phyloP scores from a whole-genome alignment of 2,329 filamentous ascomycete genomes.

The Aurifilum marmelostoma region DNA sequence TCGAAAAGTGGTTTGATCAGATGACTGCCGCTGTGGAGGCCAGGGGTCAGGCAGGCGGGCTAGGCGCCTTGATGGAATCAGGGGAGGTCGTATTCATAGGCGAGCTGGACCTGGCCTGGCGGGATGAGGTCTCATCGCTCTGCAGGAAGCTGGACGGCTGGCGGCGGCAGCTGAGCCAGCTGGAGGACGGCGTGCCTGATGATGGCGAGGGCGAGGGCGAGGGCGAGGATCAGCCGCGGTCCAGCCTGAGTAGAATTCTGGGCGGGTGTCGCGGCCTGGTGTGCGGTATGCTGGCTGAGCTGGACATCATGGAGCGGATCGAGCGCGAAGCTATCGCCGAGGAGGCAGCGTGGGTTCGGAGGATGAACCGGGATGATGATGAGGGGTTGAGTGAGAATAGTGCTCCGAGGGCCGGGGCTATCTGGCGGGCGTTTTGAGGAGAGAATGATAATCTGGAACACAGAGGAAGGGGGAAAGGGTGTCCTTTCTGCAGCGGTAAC shows the following conservation, averaged over 20 bases:
- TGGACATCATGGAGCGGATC: conserved; percentile 64
- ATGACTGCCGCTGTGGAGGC: conserved; percentile 52
- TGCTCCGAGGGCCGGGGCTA: conserved; percentile 47
- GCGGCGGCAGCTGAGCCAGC: conserved; percentile 50
- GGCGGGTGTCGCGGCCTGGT: conserved; percentile 53
- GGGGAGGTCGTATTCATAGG: conserved; percentile 54
- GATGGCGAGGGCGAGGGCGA: conserved; percentile 7
- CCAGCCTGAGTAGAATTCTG: conserved; percentile 53
- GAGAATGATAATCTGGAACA: too few relatives aligned
- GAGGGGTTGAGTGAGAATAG: conserved; percentile 33
- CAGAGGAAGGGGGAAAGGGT: too few relatives aligned
- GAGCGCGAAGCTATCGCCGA: conserved; percentile 58
- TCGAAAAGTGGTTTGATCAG: conserved; percentile 61
- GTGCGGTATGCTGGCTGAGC: conserved; percentile 63
- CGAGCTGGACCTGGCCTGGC: conserved; percentile 61
- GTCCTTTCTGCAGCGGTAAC: not conserved
- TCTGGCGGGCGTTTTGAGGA: conserved; percentile 48
- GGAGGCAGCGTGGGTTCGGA: conserved; percentile 63
- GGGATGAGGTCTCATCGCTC: conserved; percentile 58
- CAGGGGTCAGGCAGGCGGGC: conserved; percentile 43
- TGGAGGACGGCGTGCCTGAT: conserved; percentile 39
- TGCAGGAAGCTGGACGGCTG: conserved; percentile 59
- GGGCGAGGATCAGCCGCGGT: conserved; percentile 34
- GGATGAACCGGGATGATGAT: conserved; percentile 49
- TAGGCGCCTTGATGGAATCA: conserved; percentile 32